phyloP scores from a whole-genome alignment of 768 basidiomycete species.

The Podaxis rugospora region DNA sequence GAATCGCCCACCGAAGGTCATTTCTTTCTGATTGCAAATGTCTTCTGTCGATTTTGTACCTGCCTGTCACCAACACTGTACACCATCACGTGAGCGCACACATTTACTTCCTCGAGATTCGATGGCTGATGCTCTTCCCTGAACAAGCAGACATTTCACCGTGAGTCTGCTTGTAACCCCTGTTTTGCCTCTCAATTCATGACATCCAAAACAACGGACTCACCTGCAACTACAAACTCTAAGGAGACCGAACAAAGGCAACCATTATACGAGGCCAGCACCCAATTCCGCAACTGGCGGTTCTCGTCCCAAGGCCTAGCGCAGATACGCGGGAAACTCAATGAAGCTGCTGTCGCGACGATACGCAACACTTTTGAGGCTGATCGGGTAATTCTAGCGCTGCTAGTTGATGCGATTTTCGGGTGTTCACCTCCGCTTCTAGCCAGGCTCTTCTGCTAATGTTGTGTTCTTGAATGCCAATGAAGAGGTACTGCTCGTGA shows the following conservation, averaged over 20 bases:
- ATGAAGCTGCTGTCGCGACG: conserved; percentile 67
- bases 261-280: conserved; percentile 66
- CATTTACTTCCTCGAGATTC: neutral
- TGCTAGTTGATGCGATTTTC: conserved; percentile 1
- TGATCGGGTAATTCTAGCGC: conserved; percentile 56
- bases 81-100: neutral
- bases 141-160: neutral
- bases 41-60: neutral
- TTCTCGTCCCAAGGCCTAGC: conserved; percentile 69
- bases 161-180: neutral
- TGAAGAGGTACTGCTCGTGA: conserved; percentile 87
- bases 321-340: conserved; percentile 60
- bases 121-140: neutral
- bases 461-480: conserved; percentile 72
- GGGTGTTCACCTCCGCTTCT: conserved; percentile 18
- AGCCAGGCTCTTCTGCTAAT: conserved; percentile 70
- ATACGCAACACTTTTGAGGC: conserved; percentile 77
- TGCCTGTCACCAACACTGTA: neutral
- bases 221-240: neutral
- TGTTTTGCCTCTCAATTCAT: neutral
- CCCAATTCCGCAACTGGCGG: conserved; percentile 86
- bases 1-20: neutral
- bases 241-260: neutral
- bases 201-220: neutral
- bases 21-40: neutral